Base-by-base conservation (phyloP, 2,329 filamentous ascomycete genomes). In the Grosmannia clavigera region DNA sequence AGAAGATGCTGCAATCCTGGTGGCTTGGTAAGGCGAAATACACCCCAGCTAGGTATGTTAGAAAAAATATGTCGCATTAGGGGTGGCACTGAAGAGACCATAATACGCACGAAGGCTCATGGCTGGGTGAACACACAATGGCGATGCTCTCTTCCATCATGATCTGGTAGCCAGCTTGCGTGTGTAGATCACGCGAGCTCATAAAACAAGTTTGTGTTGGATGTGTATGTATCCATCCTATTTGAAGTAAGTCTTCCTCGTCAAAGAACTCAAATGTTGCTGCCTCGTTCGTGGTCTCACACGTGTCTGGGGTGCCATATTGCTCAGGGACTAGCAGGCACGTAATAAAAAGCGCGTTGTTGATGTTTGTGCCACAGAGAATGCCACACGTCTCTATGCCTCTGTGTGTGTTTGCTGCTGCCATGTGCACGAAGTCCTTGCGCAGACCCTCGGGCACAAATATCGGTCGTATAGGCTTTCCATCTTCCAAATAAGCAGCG, bases 201-300 rank as follows among this genome's bases (percentile, higher is more conserved):
- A 99, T 95, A 71, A 99, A 99, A 72, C 94, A 99, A 0, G 90
- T 95, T 74, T 99, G 94, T 0, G 87, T 90, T 0, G 94, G 94
- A 71, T 99, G 94, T 0, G 94, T 99, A 70, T 99, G 94, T 63
- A 99, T 99, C 94, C 94, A 99, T 48, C 92, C 92, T 5, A 96
- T 80, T 58, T 95, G 84, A 71, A 96, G 82, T 43, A 97, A 74
- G 62, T 95, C 88, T 68, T 95, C 83, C 5, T 79, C 80, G 67
- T 94, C 88, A 69, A 92, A 95, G 70, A 92, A 96, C 60, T 96
- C 90, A 66, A 96, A 92, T 33, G 96, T 79, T 0, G 84, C 83
- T 35, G 82, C 81, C 71, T 95, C 91, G 65, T 96, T 94, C 55
- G 90, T 84, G 25, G 90, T 97, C 72, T 97, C 92, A 71, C 94